Conservation (phyloP, 1,139 yeast species). For the Meyerozyma athensensis region DNA sequence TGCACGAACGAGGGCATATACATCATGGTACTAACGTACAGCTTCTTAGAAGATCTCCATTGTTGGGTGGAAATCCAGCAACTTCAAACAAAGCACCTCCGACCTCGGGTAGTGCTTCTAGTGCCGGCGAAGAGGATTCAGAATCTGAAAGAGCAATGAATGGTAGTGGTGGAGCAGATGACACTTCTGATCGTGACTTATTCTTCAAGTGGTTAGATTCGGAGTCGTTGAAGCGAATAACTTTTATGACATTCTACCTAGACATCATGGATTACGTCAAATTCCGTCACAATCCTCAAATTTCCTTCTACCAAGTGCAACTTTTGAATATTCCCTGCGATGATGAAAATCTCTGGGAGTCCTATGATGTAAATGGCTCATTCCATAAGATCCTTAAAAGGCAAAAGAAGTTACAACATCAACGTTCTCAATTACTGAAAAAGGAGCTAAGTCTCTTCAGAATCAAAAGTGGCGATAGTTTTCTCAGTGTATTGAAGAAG, state of each 20-base stretch:
- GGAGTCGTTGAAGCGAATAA: conserved; percentile 73
- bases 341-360: conserved; percentile 69
- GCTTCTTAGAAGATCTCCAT: conserved; percentile 64
- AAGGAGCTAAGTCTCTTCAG: conserved; percentile 11
- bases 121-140: conserved; percentile 31
- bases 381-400: conserved; percentile 36
- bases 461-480: conserved; percentile 26
- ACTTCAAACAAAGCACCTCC: conserved; percentile 16
- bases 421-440: conserved; percentile 6
- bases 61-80: conserved; percentile 66
- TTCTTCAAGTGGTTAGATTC: conserved; percentile 65
- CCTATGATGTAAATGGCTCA: conserved; percentile 34
- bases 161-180: conserved; percentile 7
- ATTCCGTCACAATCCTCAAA: conserved; percentile 68
- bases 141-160: conserved; percentile 20
- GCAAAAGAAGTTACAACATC: conserved; percentile 28
- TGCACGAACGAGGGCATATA: conserved; percentile 72
- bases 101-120: conserved; percentile 20
- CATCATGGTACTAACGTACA: conserved; percentile 79
- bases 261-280: conserved; percentile 78
- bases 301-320: conserved; percentile 71
- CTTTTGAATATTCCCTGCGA: conserved; percentile 69
- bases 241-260: conserved; percentile 73
- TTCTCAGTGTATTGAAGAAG: conserved; percentile 31
- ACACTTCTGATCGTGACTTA: conserved; percentile 24